Percentiles rank a stretch among this genome's conserved stretches.
Conservation (phyloP, 192 early-diverging fungal genomes). For the Linderina pennispora region DNA sequence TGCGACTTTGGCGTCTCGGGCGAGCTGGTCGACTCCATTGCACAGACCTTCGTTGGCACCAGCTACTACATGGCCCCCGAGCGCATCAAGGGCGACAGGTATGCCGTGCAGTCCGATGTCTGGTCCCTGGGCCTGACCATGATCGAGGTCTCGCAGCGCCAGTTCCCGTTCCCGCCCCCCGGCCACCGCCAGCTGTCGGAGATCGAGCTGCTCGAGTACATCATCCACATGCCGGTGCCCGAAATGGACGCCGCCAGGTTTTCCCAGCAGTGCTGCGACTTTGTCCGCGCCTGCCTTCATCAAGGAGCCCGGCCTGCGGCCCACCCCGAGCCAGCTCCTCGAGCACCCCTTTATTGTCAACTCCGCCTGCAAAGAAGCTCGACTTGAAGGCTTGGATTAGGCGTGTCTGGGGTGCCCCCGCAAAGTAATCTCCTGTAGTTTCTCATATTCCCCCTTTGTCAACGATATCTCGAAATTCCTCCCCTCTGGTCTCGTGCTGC, state of each 20-base stretch:
- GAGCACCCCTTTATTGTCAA: constrained; percentile 63
- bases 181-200: constrained; percentile 69
- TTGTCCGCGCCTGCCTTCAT: constrained; percentile 54
- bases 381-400: constrained; percentile 68
- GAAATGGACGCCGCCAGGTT: constrained; percentile 53
- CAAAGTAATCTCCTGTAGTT: not conserved
- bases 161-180: constrained; percentile 86
- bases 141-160: constrained; percentile 88
- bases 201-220: constrained; percentile 91
- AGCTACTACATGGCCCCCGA: constrained; percentile 98
- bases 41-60: constrained; percentile 95
- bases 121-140: constrained; percentile 94
- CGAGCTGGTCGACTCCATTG: constrained; percentile 80
- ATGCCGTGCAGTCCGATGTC: constrained; percentile 90
- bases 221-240: constrained; percentile 85
- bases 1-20: constrained; percentile 97
- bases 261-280: constrained; percentile 39
- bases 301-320: constrained; percentile 65
- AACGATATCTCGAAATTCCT: too few species aligned
- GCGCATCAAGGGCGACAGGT: constrained; percentile 83
- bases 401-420: constrained; percentile 55
- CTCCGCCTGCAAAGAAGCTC: constrained; percentile 51
- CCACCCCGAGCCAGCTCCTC: constrained; percentile 61
- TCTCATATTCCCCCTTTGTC: too few species aligned
- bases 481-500: too few species aligned